Evolutionary conservation across 768 basidiomycete species (phyloP).

Genomic region (Macrolepiota dolichaula): DNA sequence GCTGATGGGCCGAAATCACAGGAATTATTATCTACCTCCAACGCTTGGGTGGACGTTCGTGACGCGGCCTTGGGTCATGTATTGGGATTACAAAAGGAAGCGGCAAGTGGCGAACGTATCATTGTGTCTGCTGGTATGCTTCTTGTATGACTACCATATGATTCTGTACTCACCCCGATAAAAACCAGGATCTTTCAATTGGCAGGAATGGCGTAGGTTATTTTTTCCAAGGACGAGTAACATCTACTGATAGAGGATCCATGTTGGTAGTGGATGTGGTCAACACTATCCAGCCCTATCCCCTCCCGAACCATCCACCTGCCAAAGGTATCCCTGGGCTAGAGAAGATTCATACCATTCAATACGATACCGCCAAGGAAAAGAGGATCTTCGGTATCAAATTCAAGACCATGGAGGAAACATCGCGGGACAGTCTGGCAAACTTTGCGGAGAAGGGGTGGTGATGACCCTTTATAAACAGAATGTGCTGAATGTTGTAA

Average conservation of each 20-base stretch:
- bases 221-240: neutral
- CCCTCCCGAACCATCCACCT: constrained; percentile 20
- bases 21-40: constrained; percentile 16
- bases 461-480: too few species aligned
- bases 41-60: constrained; percentile 48
- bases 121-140: constrained; percentile 40
- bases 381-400: constrained; percentile 28
- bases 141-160: too few species aligned
- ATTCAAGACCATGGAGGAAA: constrained; percentile 26
- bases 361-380: constrained; percentile 25
- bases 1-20: constrained; percentile 16
- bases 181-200: constrained; percentile 20
- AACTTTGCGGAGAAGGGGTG: constrained; percentile 32
- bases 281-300: constrained; percentile 21
- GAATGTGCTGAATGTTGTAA: too few species aligned
- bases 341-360: constrained; percentile 16
- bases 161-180: too few species aligned
- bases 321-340: constrained; percentile 25
- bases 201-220: constrained; percentile 35
- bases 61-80: constrained; percentile 57
- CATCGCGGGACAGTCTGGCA: constrained; percentile 25
- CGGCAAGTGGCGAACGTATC: constrained; percentile 56
- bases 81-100: constrained; percentile 44
- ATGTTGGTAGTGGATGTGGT: constrained; percentile 28
- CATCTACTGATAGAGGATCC: neutral